These are phyloP conservation scores for Phaeosphaeriaceae sp. DNA, from an alignment of 2,329 filamentous ascomycete genomes.

Conservation along the genomic window DNA sequence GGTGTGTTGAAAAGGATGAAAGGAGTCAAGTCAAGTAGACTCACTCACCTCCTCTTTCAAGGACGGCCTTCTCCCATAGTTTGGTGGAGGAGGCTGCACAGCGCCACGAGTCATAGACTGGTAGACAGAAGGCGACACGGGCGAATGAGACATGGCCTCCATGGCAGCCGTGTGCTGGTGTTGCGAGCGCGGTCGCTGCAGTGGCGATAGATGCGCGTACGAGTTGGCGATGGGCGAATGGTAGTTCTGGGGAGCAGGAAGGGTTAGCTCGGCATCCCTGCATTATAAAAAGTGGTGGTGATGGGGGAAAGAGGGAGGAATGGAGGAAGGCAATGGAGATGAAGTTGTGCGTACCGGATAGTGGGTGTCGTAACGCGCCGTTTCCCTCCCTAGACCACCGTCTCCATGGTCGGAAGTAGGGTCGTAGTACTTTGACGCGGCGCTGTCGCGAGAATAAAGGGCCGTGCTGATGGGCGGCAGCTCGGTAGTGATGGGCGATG, in stretches of 20 bases:
- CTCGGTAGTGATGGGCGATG: slow-evolving; percentile 46
- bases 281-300: slow-evolving; percentile 13
- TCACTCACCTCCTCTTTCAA: slow-evolving; percentile 45
- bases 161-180: slow-evolving; percentile 38
- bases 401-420: slow-evolving; percentile 55
- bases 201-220: slow-evolving; percentile 45
- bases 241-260: slow-evolving; percentile 32
- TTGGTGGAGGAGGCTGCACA: slow-evolving; percentile 43
- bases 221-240: slow-evolving; percentile 43
- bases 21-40: slow-evolving; percentile 1
- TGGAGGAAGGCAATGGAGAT: slow-evolving; percentile 3
- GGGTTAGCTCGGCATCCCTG: slow-evolving; percentile 30
- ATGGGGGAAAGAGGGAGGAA: slow-evolving; percentile 3
- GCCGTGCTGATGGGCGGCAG: slow-evolving; percentile 50
- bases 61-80: slow-evolving; percentile 39
- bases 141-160: slow-evolving; percentile 48
- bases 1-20: slow-evolving; percentile 1
- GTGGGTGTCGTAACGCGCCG: slow-evolving; percentile 42
- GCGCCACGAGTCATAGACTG: slow-evolving; percentile 41
- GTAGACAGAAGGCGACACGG: slow-evolving; percentile 47
- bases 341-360: slow-evolving; percentile 28
- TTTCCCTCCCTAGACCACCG: slow-evolving; percentile 36
- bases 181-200: slow-evolving; percentile 47
- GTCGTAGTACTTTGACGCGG: slow-evolving; percentile 57
- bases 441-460: slow-evolving; percentile 48